Percentiles rank a stretch among this genome's conserved stretches.
These are phyloP conservation scores for Cephaloascus fragrans DNA, from an alignment of 805 yeast species.

Conservation along the genomic window DNA sequence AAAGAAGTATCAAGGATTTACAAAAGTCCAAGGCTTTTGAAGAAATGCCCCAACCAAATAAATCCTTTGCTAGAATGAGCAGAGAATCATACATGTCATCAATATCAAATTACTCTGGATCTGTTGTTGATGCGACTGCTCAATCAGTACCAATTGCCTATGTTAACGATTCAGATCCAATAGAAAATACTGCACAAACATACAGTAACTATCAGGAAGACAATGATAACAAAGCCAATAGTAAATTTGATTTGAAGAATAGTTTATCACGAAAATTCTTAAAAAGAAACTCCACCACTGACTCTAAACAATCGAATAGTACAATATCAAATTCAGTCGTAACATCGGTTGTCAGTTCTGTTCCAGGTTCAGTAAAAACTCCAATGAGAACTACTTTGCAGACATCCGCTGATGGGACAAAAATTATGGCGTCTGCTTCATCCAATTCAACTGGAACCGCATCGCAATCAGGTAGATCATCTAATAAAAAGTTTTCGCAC, in stretches of 20 bases:
- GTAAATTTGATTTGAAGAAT: not conserved
- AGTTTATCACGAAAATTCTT: not conserved
- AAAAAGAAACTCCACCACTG: not conserved
- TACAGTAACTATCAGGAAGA: too few species aligned
- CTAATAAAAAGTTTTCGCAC: not conserved
- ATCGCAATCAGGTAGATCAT: not conserved
- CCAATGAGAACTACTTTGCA: not conserved
- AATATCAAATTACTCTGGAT: not conserved
- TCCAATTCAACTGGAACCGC: not conserved
- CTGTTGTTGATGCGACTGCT: not conserved
- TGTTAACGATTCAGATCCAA: not conserved
- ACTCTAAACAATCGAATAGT: not conserved
- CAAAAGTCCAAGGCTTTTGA: not conserved
- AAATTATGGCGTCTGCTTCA: not conserved
- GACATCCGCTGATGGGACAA: too few species aligned
- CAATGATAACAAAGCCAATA: not conserved
- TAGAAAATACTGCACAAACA: too few species aligned
- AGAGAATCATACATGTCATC: not conserved
- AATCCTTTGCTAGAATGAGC: not conserved
- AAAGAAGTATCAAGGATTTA: too few species aligned
- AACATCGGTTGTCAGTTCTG: not conserved
- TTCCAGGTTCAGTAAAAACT: not conserved
- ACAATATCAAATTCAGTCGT: too few species aligned
- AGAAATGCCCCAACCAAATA: not conserved
- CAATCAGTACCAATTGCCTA: not conserved